Base-by-base conservation (phyloP, 225 moss, liverwort and hornwort genomes). In the Pleurozium schreberi region DNA sequence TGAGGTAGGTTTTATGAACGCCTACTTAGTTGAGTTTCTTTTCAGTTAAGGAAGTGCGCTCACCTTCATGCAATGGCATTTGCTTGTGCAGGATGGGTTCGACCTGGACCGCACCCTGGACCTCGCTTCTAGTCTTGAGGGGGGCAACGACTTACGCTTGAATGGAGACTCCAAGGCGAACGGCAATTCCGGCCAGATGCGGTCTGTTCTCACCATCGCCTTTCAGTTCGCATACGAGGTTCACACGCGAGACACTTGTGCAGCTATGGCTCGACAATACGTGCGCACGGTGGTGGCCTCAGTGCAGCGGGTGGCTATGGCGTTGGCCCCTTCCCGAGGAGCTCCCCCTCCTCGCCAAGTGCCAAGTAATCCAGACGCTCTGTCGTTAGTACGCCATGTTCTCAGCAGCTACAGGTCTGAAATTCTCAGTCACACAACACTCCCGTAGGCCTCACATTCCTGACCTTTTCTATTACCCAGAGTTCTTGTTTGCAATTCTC, bases 221-320 rank as follows among this genome's bases (percentile, higher is more conserved):
- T 98, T 98, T 42, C 98, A 98, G 77, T 98, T 98, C 75, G 96
- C 98, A 6, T 98, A 93, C 75, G 98, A 98, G 88, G 97, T 95
- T 49, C 98, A 98, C 88, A 95, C 96, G 49, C 97, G 98, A 30
- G 98, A 98, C 69, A 93, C 92, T 65, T 95, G 96, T 67, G 98
- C 98, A 66, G 95, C 93, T 5, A 98, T 97, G 96, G 98, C 98
- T 38, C 92, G 98, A 70, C 97, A 97, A 30, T 98, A 98, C 66
- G 98, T 98, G 85, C 97, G 97, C 28, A 96, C 97, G 9, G 97
- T 98, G 38, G 97, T 98, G 86, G 98, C 95, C 62, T 98, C 98
- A 18, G 98, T 98, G 34, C 98, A 98, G 92, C 96, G 97, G 63
- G 97, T 98, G 81, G 98, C 98, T 9, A 98, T 98, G 96, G 96